Base-by-base conservation (phyloP, 2,329 filamentous ascomycete genomes). In the Stagonosporopsis tanaceti region DNA sequence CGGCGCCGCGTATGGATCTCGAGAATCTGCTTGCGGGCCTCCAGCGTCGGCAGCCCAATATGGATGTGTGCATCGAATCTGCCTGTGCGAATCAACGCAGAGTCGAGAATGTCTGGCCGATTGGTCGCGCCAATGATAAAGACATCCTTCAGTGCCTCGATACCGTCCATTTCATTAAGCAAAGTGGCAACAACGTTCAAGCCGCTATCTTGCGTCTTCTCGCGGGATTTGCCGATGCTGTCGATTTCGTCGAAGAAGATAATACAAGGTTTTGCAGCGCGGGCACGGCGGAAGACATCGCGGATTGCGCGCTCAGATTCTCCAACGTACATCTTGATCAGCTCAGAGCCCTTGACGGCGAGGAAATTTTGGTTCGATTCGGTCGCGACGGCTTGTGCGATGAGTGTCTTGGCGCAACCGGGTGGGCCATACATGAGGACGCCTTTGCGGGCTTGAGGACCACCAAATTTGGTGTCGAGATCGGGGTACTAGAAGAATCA, bases 221-320 rank as follows among this genome's bases (percentile, higher is more conserved):
- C 83, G 79, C 89, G 69, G 76, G 81, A 81, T 32, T 83, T 82
- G 35, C 83, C 90, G 61, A 98, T 94, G 4, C 91, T 88, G 77
- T 98, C 93, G 67, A 98, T 95, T 76, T 98, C 93, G 74, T 98
- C 93, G 65, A 97, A 97, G 82, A 97, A 98, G 68, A 98, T 93
- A 77, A 97, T 94, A 73, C 91, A 93, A 0, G 94, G 94, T 48
- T 89, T 88, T 8, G 93, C 93, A n/a, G 89, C 88, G 39, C 90
- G 85, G 1, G 94, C 94, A 66, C 93, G 91, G 50, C 89, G 85
- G 74, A 98, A 97, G 1, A 97, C 86, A 53, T 92, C 90, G 35
- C 94, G 87, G 39, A 97, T 85, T 7, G 90, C 89, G 11, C 92
- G 87, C 78, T 98, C 94, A 2, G 93, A 94, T 76, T 98, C 94